These are phyloP conservation scores for Lasiosphaeris hirsuta DNA, from an alignment of 495 filamentous ascomycete species.

Conservation along the genomic window DNA sequence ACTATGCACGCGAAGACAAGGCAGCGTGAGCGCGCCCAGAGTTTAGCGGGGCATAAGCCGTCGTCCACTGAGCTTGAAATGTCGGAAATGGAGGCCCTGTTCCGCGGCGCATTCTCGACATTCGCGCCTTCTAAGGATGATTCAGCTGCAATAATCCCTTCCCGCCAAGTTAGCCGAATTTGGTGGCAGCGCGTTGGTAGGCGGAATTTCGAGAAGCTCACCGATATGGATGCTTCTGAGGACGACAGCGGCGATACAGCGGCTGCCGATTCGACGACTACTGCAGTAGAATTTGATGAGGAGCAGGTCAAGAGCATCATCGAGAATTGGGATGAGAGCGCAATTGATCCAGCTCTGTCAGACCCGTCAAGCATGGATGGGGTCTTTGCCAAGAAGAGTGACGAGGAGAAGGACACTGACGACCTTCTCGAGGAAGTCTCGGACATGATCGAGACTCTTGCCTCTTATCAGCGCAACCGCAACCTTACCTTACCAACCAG, in stretches of 20 bases:
- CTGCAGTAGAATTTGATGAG: constrained; percentile 40
- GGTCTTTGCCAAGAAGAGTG: constrained; percentile 46
- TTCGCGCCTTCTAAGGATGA: constrained; percentile 86
- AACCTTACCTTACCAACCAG: constrained; percentile 58
- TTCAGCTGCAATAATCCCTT: constrained; percentile 66
- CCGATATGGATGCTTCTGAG: constrained; percentile 39
- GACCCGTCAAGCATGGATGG: constrained; percentile 38
- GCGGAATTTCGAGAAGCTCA: constrained; percentile 48
- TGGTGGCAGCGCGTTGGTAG: constrained; percentile 84
- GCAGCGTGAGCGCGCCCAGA: constrained; percentile 68
- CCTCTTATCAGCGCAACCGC: constrained; percentile 82
- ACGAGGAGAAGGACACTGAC: constrained; percentile 61
- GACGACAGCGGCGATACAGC: constrained; percentile 34
- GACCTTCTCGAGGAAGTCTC: constrained; percentile 77
- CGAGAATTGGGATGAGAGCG: constrained; percentile 47
- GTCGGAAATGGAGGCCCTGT: constrained; percentile 67
- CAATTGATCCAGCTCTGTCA: constrained; percentile 39
- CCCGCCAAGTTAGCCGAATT: constrained; percentile 65
- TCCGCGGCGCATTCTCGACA: constrained; percentile 79
- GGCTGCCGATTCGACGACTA: constrained; percentile 1
- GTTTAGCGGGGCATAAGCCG: constrained; percentile 59
- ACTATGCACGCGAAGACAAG: constrained; percentile 61
- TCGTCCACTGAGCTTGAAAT: constrained; percentile 52
- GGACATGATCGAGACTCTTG: constrained; percentile 76
- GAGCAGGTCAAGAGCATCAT: constrained; percentile 45